Evolutionary conservation across 1,284 basidiomycete species (phyloP), one percentile per base, ranked within the genome.

Genomic region (Laetiporus sulphureus): DNA sequence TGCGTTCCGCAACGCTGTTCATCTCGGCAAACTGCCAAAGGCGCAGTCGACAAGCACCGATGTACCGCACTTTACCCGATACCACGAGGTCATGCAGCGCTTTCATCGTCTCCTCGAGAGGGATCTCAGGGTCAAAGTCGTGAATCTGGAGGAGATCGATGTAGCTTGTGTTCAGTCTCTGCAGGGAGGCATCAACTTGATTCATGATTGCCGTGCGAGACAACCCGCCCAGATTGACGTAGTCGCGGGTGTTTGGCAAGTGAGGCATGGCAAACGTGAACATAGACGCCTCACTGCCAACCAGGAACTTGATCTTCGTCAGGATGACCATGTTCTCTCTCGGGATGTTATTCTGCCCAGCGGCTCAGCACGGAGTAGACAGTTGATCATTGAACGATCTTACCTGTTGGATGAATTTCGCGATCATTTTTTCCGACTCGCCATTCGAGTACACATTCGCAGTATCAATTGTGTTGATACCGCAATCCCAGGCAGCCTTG

Each of bases 401-500:
- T 32, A 63, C 68, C 59, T 65, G 54, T 42, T 72, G 66, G 46
- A 84, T 64, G 36, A 80, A 80, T 50, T 74, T 72, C 8, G 68
- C 77, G 7, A 73, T 49, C 20, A 73, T 36, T 3, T 56, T 52
- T 37, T 73, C 71, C 0, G 70, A 72, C 41, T 69, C 67, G 5
- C 74, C 73, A 39, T 73, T 70, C 4, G 70, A 73, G 46, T 77
- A 77, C 2, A 72, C 57, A 51, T 82, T 78, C 19, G 79, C 76
- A 0, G 80, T 80, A 50, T 75, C 73, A 44, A 72, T 69, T 1
- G 70, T 70, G 57, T 69, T 65, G 50, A 73, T 68, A n/a, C 71
- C 70, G n/a, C 50, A 44, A n/a, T 66, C 62, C 71, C 71, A 74
- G 4, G 72, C 72, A 6, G 66, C 64, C 39, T 73, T 71, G 33